Base-by-base conservation (phyloP, 1,139 yeast genomes). In the Diutina neorugosa region DNA sequence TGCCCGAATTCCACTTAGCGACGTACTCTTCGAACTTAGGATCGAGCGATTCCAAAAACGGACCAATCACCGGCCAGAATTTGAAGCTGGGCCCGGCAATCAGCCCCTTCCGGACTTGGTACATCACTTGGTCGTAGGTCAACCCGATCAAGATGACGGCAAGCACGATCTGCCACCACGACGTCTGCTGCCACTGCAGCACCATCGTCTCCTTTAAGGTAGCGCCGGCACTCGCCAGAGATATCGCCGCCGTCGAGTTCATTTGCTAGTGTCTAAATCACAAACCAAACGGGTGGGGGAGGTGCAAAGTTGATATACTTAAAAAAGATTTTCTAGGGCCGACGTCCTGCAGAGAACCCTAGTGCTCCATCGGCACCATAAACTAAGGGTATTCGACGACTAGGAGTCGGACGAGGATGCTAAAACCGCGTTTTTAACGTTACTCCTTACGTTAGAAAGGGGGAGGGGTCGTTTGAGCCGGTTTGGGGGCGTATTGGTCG, bases 1-100 rank as follows among this genome's bases (percentile, higher is more conserved):
- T 93, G 57, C 98, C 98, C 5, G 95, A 84, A 61, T 80, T 82
- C 98, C 98, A 93, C 68, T 93, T 93, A 54, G 88, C 88, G 66
- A 80, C 75, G 69, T 93, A 93, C 64, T 86, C 96, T 65, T 88
- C 96, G 65, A 93, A 93, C 68, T 91, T 91, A 37, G 98, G 98
- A 70, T 93, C 93, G 65, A 93, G 74, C n/a, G 95, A 84, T 66
- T 93, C 98, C 67, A 93, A 74, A 63, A 93, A 93, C 2, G 98
- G 98, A 4, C 98, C 98, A 61, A 93, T 91, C 54, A 93, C 75
- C 1, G 98, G 98, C 90, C 95, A 91, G 53, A 90, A 61, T 68
- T 93, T 93, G 67, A 77, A 80, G 51, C 71, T 68, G 21, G 98
- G 98, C 25, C 98, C 98, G 12, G 90, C 96, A 66, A 91, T 89